Conservation (phyloP, 129 eudicot species). For the Saussurea involucrata region DNA sequence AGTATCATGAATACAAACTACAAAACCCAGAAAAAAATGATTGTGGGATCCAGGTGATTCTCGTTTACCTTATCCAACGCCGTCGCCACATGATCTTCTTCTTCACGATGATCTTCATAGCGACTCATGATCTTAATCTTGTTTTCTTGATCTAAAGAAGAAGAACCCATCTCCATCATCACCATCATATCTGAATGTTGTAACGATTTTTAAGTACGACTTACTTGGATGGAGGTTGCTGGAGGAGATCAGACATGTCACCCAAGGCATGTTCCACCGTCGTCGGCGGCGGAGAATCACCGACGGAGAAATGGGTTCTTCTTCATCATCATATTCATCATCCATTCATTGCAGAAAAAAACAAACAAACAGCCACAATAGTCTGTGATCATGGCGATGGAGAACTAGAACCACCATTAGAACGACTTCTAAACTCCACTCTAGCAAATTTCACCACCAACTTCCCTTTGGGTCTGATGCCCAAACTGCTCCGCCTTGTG, state of each 20-base stretch:
- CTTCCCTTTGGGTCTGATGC: too few relatives aligned
- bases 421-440: neutral
- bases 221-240: conserved; percentile 75
- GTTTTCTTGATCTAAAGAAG: too few relatives aligned
- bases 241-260: conserved; percentile 69
- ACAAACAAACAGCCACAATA: neutral
- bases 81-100: too few relatives aligned
- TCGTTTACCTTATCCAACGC: too few relatives aligned
- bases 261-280: conserved; percentile 20
- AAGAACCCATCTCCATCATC: too few relatives aligned
- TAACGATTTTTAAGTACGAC: neutral
- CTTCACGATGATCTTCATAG: too few relatives aligned
- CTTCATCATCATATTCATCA: conserved; percentile 35
- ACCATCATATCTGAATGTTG: too few relatives aligned
- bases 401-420: too few relatives aligned
- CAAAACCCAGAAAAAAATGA: too few relatives aligned
- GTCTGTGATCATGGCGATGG: neutral
- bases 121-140: too few relatives aligned
- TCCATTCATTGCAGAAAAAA: conserved; percentile 5
- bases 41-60: too few relatives aligned
- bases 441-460: neutral
- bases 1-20: too few relatives aligned
- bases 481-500: conserved; percentile 37
- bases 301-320: conserved; percentile 13
- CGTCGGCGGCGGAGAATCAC: conserved; percentile 2